Conservation (phyloP, 1,284 basidiomycete species). For the Ustilago vetiveriae region DNA sequence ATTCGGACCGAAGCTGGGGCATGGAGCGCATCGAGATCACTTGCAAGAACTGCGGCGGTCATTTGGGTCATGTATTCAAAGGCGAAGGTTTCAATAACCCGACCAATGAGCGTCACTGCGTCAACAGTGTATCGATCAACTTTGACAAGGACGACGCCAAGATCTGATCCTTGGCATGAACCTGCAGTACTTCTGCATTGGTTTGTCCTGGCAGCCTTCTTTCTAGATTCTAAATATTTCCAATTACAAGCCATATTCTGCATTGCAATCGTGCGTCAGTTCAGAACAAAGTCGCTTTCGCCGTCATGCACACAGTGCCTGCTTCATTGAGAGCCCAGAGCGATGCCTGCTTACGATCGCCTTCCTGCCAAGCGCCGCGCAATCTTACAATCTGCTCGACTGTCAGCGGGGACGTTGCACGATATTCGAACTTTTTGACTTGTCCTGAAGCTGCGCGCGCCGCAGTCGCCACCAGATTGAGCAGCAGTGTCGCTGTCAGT, state of each 20-base stretch:
- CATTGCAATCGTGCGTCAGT: no score
- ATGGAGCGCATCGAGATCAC: constrained; percentile 77
- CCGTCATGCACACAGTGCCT: constrained; percentile 41
- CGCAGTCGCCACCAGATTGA: constrained; percentile 21
- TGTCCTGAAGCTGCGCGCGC: constrained; percentile 2
- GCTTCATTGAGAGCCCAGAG: constrained; percentile 40
- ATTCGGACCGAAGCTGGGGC: constrained; percentile 69
- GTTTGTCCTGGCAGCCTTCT: neutral
- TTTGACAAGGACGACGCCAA: constrained; percentile 74
- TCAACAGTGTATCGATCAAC: constrained; percentile 86
- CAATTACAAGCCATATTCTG: no score
- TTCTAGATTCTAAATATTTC: no score
- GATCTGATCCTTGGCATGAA: constrained; percentile 27
- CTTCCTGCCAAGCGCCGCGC: constrained; percentile 29
- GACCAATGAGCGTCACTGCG: constrained; percentile 76
- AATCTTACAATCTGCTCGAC: constrained; percentile 35
- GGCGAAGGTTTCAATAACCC: constrained; percentile 76
- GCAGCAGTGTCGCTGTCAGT: constrained; percentile 49
- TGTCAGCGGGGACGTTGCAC: constrained; percentile 46
- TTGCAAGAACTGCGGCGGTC: constrained; percentile 81
- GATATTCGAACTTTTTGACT: constrained; percentile 39
- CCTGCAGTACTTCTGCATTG: no score
- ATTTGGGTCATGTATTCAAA: constrained; percentile 91
- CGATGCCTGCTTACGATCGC: constrained; percentile 14
- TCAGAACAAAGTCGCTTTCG: constrained; percentile 24